A percentile compares a stretch with the other conserved stretches of the same genome.
phyloP scores from a whole-genome alignment of 164 flowering plant species.

The Liriodendron chinense region DNA sequence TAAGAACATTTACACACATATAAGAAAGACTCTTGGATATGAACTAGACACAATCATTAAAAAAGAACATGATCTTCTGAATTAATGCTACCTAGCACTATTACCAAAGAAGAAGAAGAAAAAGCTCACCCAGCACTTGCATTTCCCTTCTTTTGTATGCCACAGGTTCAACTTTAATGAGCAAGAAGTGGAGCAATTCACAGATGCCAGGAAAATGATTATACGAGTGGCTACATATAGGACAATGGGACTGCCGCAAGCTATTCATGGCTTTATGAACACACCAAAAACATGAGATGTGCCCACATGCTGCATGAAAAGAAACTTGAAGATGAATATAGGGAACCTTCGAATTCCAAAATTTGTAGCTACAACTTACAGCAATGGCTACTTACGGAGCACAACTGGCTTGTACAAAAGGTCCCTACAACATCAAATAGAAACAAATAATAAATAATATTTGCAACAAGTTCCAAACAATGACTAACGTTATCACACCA shows the following conservation, averaged over 20 bases:
- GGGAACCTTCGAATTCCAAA: not conserved
- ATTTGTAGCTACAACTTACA: no score
- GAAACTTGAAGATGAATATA: not conserved
- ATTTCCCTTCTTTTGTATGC: conserved; percentile 56
- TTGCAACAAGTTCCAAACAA: no score
- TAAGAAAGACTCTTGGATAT: no score
- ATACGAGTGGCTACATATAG: conserved; percentile 64
- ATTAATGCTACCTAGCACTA: no score
- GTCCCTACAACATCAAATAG: conserved; percentile 51
- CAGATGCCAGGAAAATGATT: conserved; percentile 75
- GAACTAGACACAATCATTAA: no score
- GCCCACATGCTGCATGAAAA: conserved; percentile 78
- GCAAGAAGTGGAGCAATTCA: conserved; percentile 59
- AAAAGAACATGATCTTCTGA: no score
- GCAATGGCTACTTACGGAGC: conserved; percentile 46
- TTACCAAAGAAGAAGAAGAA: no score
- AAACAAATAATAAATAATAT: conserved; percentile 1
- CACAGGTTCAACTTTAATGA: conserved; percentile 60
- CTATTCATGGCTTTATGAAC: conserved; percentile 58
- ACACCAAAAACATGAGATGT: conserved; percentile 92
- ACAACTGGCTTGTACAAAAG: conserved; percentile 86
- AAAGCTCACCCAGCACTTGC: conserved; percentile 53
- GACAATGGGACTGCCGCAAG: conserved; percentile 54
- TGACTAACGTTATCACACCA: no score
- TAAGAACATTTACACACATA: no score